These are phyloP conservation scores for Septoria petroselini DNA, from an alignment of 2,329 filamentous ascomycete genomes.

Conservation along the genomic window DNA sequence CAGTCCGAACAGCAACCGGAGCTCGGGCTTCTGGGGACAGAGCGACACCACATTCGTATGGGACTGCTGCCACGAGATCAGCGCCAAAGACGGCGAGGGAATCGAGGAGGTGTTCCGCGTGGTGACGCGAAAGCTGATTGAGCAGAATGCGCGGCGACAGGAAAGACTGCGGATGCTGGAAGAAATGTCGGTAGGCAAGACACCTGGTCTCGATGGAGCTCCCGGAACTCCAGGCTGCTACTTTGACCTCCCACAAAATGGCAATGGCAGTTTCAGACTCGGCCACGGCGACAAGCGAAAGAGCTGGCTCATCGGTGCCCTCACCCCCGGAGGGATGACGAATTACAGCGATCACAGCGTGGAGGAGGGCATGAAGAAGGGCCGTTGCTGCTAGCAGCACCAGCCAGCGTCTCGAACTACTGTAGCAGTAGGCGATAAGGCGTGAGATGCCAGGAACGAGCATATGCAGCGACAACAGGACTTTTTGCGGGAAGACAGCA, in stretches of 20 bases:
- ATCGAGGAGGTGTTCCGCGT: conserved; percentile 96
- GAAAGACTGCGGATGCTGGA: conserved; percentile 51
- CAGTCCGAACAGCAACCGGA: conserved; percentile 51
- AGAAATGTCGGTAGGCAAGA: conserved; percentile 40
- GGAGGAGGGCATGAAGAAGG: conserved; percentile 26
- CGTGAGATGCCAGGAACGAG: not conserved
- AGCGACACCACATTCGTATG: conserved; percentile 68
- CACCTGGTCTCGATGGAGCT: conserved; percentile 42
- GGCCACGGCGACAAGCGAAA: conserved; percentile 60
- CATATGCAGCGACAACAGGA: conserved; percentile 1
- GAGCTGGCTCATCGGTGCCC: conserved; percentile 63
- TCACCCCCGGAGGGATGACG: conserved; percentile 41
- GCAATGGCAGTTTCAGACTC: conserved; percentile 59
- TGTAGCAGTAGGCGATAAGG: not conserved
- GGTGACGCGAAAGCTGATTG: conserved; percentile 77
- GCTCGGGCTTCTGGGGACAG: conserved; percentile 74
- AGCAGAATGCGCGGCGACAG: conserved; percentile 61
- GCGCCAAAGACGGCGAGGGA: conserved; percentile 87
- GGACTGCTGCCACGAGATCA: conserved; percentile 97
- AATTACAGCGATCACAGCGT: conserved; percentile 29
- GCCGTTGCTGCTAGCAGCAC: conserved; percentile 31
- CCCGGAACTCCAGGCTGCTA: conserved; percentile 41
- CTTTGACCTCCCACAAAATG: conserved; percentile 49
- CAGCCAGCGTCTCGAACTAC: not conserved
- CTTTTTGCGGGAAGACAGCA: not conserved